Base-by-base conservation (phyloP, 805 yeast species). In the Cyberlindnera lachancei region DNA sequence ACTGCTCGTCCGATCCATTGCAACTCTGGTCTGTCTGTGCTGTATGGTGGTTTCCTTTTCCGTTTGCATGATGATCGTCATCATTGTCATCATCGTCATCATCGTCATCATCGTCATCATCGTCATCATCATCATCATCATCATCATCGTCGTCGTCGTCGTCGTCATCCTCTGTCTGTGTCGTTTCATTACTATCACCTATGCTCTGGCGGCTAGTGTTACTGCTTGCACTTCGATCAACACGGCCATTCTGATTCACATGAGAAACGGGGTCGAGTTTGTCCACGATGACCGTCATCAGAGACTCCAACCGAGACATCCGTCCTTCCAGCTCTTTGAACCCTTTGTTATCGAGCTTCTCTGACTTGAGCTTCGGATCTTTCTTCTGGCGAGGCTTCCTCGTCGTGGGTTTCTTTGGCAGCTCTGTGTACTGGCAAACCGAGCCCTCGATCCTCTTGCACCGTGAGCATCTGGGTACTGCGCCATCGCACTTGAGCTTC, bases 401-500 rank as follows among this genome's bases (percentile, higher is more conserved):
- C 7, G 17, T 9, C 24, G 24, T 22, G 12, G 15, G 20, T 23
- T 30, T 34, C 28, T 37, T 31, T 11, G 25, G 25, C 13, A 23
- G 22, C 16, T 25, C 25, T 6, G 27, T 31, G 18, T 38, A 31
- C 13, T 23, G 18, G 19, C 41, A 35, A n/a, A n/a, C n/a, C n/a
- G n/a, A n/a, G n/a, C n/a, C n/a, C n/a, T n/a, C n/a, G n/a, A n/a
- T n/a, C n/a, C n/a, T n/a, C 2, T 90, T 75, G 50, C 95, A 86
- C 46, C 79, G 86, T 17, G 77, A 71, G 54, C 88, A 81, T 3
- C 87, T 86, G 45, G 75, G 82, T 45, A n/a, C 15, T 3, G 73
- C 73, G 8, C 87, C 88, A 48, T 80, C 87, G 55, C 90, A 81
- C 50, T 79, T 79, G 36, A 80, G 84, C 50, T 80, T 80, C 53